Conservation (phyloP, 2,329 filamentous ascomycete genomes). For the Nothophoma quercina region DNA sequence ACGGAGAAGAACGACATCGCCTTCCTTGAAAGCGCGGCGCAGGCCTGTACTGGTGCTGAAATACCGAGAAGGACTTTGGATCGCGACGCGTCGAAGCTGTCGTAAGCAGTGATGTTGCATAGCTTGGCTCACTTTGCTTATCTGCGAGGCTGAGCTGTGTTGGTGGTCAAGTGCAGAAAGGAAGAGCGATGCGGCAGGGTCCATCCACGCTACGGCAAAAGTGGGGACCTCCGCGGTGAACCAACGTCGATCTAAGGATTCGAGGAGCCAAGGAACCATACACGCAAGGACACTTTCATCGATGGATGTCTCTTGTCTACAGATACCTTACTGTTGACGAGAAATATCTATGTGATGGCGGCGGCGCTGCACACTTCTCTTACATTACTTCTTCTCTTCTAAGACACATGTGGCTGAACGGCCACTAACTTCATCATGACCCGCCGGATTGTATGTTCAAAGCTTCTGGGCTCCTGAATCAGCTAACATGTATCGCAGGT, state of each 20-base stretch:
- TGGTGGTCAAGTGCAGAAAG: conserved; percentile 12
- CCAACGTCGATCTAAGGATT: conserved; percentile 27
- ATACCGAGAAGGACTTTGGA: conserved; percentile 12
- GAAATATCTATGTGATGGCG: conserved; percentile 24
- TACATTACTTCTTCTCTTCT: conserved; percentile 12
- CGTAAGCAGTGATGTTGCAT: conserved; percentile 29
- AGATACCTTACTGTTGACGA: not conserved
- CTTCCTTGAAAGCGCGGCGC: conserved; percentile 43
- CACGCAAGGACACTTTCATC: conserved; percentile 15
- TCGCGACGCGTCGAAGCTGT: conserved; percentile 11
- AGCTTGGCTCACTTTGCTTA: conserved; percentile 15
- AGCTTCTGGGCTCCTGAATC: not conserved
- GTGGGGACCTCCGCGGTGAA: conserved; percentile 17
- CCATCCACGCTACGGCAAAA: conserved; percentile 11
- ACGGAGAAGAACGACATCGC: conserved; percentile 53
- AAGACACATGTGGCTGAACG: conserved; percentile 15
- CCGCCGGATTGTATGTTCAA: conserved; percentile 47
- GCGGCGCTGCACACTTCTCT: not conserved
- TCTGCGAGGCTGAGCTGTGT: not conserved
- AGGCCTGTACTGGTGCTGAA: conserved; percentile 31
- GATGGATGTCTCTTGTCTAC: conserved; percentile 17
- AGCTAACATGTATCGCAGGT: conserved; percentile 40
- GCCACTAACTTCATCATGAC: conserved; percentile 42
- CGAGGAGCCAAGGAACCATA: conserved; percentile 30
- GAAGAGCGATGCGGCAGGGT: conserved; percentile 16